Evolutionary conservation across 805 yeast species (phyloP).

Genomic region (Yarrowia phangngaensis): DNA sequence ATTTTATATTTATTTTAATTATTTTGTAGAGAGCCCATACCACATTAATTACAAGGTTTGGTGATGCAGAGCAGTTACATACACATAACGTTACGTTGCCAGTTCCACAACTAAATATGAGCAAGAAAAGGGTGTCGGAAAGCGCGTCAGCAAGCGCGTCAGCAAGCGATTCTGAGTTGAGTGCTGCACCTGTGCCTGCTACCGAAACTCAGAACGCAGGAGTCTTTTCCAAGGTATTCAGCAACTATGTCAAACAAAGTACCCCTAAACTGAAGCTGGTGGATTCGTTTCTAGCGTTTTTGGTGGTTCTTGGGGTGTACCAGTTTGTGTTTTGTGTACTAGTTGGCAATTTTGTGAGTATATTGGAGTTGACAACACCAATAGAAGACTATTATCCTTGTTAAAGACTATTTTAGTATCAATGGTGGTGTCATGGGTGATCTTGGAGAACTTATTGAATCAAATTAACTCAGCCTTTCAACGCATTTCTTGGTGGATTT

Average conservation of each 20-base stretch:
- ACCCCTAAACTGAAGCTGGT: constrained; percentile 50
- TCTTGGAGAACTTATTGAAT: not conserved
- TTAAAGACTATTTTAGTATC: no score
- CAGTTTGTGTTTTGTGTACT: constrained; percentile 75
- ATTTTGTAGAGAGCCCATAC: no score
- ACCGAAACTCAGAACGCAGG: not conserved
- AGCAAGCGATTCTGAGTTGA: not conserved
- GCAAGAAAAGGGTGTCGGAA: no score
- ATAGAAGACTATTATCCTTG: no score
- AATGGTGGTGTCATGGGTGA: no score
- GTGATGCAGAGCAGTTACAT: no score
- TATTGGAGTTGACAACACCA: no score
- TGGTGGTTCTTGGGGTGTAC: constrained; percentile 67
- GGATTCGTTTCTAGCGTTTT: constrained; percentile 69
- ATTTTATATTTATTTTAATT: no score
- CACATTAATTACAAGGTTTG: no score
- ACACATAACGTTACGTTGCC: no score
- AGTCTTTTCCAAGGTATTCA: constrained; percentile 29
- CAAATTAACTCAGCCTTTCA: constrained; percentile 61
- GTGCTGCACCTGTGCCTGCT: not conserved
- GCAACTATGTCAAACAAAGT: constrained; percentile 35
- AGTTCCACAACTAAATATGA: no score
- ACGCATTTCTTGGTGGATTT: constrained; percentile 93
- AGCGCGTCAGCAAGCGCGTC: no score
- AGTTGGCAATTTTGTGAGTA: constrained; percentile 64